Conservation (phyloP, 2,329 filamentous ascomycete species). For the Teratosphaeria epicoccoides region DNA sequence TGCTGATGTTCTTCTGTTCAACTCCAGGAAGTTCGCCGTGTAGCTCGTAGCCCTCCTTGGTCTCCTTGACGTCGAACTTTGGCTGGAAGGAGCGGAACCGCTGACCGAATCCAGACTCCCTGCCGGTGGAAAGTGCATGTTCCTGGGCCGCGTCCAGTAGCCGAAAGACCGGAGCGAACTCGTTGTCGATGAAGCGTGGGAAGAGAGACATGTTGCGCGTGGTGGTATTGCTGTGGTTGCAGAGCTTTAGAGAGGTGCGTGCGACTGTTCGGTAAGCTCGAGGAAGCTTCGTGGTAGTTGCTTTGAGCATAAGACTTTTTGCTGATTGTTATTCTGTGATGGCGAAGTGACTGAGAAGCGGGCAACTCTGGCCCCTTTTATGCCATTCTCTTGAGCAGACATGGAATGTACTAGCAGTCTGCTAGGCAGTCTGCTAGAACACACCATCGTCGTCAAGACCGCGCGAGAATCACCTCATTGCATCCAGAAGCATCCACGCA, state of each 20-base stretch:
- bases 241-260: constrained; percentile 9
- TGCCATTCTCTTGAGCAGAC: neutral
- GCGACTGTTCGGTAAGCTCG: neutral
- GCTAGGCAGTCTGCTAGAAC: neutral
- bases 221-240: constrained; percentile 13
- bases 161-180: constrained; percentile 35
- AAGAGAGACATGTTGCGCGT: constrained; percentile 28
- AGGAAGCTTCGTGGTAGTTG: neutral
- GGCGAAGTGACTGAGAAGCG: neutral
- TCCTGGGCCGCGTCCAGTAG: constrained; percentile 37
- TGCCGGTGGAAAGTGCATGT: constrained; percentile 18
- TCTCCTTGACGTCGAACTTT: constrained; percentile 69
- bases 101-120: neutral
- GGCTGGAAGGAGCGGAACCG: constrained; percentile 54
- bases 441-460: neutral
- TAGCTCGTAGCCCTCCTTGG: constrained; percentile 57
- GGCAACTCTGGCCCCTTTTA: neutral
- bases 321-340: neutral
- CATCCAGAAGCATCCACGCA: neutral
- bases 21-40: constrained; percentile 71
- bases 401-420: neutral
- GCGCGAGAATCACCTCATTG: neutral
- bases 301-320: neutral
- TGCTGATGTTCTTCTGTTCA: constrained; percentile 60
- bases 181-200: constrained; percentile 26